Base-by-base conservation (phyloP, 768 basidiomycete species). In the Hirschioporus abietinus region DNA sequence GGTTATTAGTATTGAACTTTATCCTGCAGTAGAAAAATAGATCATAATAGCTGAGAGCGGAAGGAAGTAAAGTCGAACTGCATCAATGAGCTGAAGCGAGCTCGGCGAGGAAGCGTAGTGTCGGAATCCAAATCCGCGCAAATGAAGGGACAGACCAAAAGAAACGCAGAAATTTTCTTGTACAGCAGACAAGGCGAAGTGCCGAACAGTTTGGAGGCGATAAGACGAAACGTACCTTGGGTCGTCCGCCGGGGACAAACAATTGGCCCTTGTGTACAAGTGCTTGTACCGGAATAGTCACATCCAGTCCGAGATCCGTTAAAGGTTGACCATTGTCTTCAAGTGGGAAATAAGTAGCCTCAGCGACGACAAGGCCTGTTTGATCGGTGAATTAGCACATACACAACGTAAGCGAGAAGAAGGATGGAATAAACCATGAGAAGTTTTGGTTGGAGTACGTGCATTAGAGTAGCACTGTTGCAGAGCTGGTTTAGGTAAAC, bases 201-300 rank as follows among this genome's bases (percentile, higher is more conserved):
- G 58, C 35, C 52, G 24, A 8, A 30, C 30, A 23, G 62, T 34
- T 20, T 35, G 8, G 24, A 70, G 63, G 30, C 30, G 64, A 64
- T 36, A 64, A 64, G 25, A 67, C 24, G 36, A 35, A 35, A 72
- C 80, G 70, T 72, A 92, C 91, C 84, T 96, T 96, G 61, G 86
- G 81, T 71, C 88, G 81, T 60, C 87, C 88, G 64, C 87, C 86
- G 58, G 93, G 86, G 68, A 96, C 88, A 72, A 87, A 85, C 63
- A 97, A 73, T 73, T 93, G 92, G 52, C 90, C 89, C 69, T 88
- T 84, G 71, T 85, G 83, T 63, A 96, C 91, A 24, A 95, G 80
- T 23, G 91, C 88, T 78, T 95, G 94, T 63, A 96, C 74, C 7
- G 94, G 86, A 58, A 91, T 79, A 4, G 90, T 93, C 57, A 96